Base-by-base conservation (phyloP, 2,329 filamentous ascomycete species). In the Teratosphaeriaceae sp. region DNA sequence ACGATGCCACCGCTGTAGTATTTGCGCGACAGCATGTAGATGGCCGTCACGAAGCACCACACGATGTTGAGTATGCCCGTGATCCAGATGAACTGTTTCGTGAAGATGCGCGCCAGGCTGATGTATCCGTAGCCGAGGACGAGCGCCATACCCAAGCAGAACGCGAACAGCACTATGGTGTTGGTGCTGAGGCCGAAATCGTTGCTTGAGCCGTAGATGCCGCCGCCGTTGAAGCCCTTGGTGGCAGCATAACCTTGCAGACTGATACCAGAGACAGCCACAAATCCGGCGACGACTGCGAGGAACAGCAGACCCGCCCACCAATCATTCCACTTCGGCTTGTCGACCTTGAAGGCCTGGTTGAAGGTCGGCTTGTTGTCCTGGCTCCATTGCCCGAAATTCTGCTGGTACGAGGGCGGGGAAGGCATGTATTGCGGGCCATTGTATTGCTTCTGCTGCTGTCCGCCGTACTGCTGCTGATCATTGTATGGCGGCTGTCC, bases 1-100 rank as follows among this genome's bases (percentile, higher is more conserved):
- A 94, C 82, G 30, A 96, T 90, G 26, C 86, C 90, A 9, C 85
- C 88, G 5, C 82, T 84, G 67, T 81, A 95, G 62, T 90, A 86
- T 44, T 76, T 76, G 33, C 79, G 73, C 46, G 75, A 80, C 34
- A 95, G 78, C 72, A 94, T 94, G 66, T 88, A 94, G 40, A 90
- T 80, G 9, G 86, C 88, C 0, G 88, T 94, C 1, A 78, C 89
- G n/a, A 96, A 70, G 1, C 86, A 87, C 55, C 88, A 83, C 42
- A 84, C 69, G 56, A 95, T 84, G 64, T 96, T 94, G 44, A 94
- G 71, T 40, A 95, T 90, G 11, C 87, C 88, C 0, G 88, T 94
- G 29, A 88, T 78, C 86, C 45, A 48, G 37, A 48, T 48, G 38
- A 48, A 48, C n/a, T 87, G 79, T 66, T 92, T 94, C 3, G 89